phyloP scores from a whole-genome alignment of 768 basidiomycete genomes.

The Tubosaeta sp. region DNA sequence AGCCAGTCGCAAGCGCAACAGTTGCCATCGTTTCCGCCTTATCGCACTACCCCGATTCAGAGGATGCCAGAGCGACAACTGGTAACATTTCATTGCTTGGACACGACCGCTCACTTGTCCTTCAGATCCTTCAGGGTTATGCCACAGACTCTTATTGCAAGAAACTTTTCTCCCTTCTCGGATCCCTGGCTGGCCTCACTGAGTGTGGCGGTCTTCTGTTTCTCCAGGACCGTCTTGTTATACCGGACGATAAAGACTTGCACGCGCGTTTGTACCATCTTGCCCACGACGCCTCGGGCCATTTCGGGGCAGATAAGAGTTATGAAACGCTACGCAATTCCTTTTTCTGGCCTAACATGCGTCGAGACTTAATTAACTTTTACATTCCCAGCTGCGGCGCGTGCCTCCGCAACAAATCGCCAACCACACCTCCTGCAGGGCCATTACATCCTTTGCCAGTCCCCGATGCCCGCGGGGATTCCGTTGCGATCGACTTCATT shows the following conservation, averaged over 20 bases:
- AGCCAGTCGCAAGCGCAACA: too few species aligned
- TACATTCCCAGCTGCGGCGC: constrained; percentile 18
- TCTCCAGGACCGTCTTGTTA: constrained; percentile 4
- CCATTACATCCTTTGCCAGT: constrained; percentile 19
- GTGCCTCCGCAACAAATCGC: constrained; percentile 34
- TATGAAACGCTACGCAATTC: constrained; percentile 19
- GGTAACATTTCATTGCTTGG: background rate
- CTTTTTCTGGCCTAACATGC: constrained; percentile 23
- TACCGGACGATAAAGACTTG: background rate
- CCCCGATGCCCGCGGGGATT: constrained; percentile 4
- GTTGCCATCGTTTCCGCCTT: too few species aligned
- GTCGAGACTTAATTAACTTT: background rate
- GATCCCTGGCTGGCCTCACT: background rate
- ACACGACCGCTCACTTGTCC: background rate
- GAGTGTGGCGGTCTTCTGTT: constrained; percentile 4
- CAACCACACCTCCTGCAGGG: constrained; percentile 15
- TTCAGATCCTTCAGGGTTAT: constrained; percentile 6
- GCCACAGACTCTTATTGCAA: constrained; percentile 5
- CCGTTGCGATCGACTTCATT: constrained; percentile 34
- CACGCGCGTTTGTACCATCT: constrained; percentile 20
- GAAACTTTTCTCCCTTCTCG: background rate
- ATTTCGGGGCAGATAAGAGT: constrained; percentile 34
- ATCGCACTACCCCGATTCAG: too few species aligned
- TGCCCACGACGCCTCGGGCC: constrained; percentile 29
- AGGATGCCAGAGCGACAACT: too few species aligned